Base-by-base conservation (phyloP, 2,329 filamentous ascomycete species). In the Shiraia sp. region DNA sequence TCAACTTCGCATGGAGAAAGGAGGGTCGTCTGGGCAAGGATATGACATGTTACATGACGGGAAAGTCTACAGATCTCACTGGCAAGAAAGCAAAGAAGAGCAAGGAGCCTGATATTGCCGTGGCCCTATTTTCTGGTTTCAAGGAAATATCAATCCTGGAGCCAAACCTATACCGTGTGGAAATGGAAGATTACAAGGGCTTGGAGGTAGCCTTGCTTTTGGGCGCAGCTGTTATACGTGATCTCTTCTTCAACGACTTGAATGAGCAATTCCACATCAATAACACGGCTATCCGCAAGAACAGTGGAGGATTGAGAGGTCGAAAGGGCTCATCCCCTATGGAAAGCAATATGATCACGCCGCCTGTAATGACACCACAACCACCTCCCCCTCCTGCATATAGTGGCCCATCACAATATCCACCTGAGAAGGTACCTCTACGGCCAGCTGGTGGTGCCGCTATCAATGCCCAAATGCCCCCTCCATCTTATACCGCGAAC, bases 121-220 rank as follows among this genome's bases (percentile, higher is more conserved):
- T 97, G n/a, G 90, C 90, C 2, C 80, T 97, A 57, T 95, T 91
- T 75, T 64, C 65, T 53, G 79, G 80, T 13, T 76, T 85, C 17
- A 85, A 82, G 54, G 88, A 91, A 56, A 71, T 97, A 44, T 95
- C 91, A 2, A 79, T 99, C 29, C 96, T 97, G 73, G 88, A 99
- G 69, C 88, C 92, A 4, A 97, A 97, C 64, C 77, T 97, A 62
- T 85, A 87, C 47, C 80, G 93, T 6, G 86, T 97, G 9, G 91
- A 97, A 30, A 83, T 97, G 48, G 90, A 99, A 68, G 93, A 99
- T 69, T 83, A 87, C 42, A 97, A 96, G 68, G 93, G 93, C 0
- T 75, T 97, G 3, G 93, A 99, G 65, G 81, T 97, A 1, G 85
- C 91, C 1, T 71, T 97, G 15, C 61, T 85, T 19, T 71, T 86